Evolutionary conservation across 257 asterid genomes (phyloP).

Genomic region (Solanum clarkiae): DNA sequence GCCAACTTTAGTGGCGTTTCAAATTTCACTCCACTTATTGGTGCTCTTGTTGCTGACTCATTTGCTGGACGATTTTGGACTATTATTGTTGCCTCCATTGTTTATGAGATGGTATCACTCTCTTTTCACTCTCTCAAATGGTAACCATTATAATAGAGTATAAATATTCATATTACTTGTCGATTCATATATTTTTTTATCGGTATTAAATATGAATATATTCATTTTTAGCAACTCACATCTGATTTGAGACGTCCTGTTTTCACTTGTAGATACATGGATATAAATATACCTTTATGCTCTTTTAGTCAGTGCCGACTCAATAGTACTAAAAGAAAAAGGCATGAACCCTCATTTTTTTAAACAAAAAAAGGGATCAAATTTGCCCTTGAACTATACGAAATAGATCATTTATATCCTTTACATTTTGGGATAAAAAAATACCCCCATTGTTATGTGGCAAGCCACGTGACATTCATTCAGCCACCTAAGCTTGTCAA

Average conservation of each 20-base stretch:
- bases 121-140: not conserved
- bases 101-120: slow-evolving; percentile 41
- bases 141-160: too few relatives aligned
- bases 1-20: slow-evolving; percentile 60
- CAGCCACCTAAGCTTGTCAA: too few relatives aligned
- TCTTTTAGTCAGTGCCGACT: too few relatives aligned
- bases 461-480: too few relatives aligned
- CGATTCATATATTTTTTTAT: not conserved
- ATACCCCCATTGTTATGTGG: too few relatives aligned
- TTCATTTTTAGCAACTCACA: not conserved
- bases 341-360: too few relatives aligned
- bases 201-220: not conserved
- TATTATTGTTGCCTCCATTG: slow-evolving; percentile 40
- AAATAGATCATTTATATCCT: too few relatives aligned
- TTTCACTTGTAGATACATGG: not conserved
- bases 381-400: too few relatives aligned
- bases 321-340: too few relatives aligned
- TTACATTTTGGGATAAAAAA: too few relatives aligned
- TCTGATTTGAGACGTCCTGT: not conserved
- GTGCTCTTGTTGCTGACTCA: slow-evolving; percentile 69
- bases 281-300: too few relatives aligned
- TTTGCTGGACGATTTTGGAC: slow-evolving; percentile 76
- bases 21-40: slow-evolving; percentile 60
- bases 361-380: too few relatives aligned
- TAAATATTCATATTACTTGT: not conserved